Base-by-base conservation (phyloP, 2,329 filamentous ascomycete genomes). In the Hirsutella minnesotensis region DNA sequence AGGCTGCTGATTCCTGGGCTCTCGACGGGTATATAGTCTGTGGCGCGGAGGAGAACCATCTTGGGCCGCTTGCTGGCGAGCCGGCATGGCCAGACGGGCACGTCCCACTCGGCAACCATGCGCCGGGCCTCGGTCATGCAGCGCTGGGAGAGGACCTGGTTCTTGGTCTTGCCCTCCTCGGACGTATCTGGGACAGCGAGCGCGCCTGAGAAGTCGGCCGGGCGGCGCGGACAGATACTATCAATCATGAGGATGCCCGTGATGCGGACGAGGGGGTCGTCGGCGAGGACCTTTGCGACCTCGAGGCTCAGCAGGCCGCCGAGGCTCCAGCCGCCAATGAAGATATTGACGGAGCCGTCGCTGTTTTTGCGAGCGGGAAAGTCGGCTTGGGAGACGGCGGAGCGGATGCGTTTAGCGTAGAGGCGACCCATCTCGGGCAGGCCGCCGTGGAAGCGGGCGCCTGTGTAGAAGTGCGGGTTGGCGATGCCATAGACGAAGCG, bases 301-400 rank as follows among this genome's bases (percentile, higher is more conserved):
- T 77, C 69, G 12, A 77, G 59, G 7, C 70, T 66, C 15, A 76
- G 51, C 36, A 72, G 52, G 0, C 73, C 74, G 12, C 74, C 74
- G 4, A 77, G 51, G 4, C 71, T 75, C 73, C 73, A 77, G 3
- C 73, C 74, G 3, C 73, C 73, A 9, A 78, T 54, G 5, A 77
- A 52, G 34, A 78, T 60, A 20, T 65, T 51, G 13, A 55, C 50
- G 42, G 49, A 54, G 36, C 56, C 60, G 38, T 56, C 51, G 10
- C 24, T 19, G 13, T 54, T 56, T 27, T 48, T 51, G 44, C 48
- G 50, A 33, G 46, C 47, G 2, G 56, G 57, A 21, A 64, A 63
- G 9, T 51, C 48, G 2, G 48, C 37, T 2, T 54, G 45, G 0
- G 56, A 50, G 3, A 73, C 51, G 1, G 60, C 53, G 19, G 55